Base-by-base conservation (phyloP, 345 rosid genomes). In the Eucalyptus camaldulensis region DNA sequence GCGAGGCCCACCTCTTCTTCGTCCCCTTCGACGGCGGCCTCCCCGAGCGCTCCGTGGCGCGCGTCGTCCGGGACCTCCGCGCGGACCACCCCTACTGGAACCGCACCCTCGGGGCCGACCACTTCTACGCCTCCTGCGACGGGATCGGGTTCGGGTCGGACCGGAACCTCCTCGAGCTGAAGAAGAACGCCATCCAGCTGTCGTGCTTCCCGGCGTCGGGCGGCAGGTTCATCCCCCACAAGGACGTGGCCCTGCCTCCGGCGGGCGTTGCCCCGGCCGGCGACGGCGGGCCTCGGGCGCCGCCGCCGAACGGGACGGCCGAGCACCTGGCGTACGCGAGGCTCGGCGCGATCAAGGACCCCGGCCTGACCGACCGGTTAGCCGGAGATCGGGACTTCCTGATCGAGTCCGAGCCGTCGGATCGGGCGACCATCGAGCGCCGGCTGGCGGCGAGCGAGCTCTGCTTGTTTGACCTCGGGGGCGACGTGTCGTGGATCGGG, bases 101-200 rank as follows among this genome's bases (percentile, higher is more conserved):
- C 89, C 93, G 96, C 24, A 93, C 95, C 11, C 95, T 95, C 44
- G 96, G 96, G 19, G 93, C 96, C 86, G 96, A 95, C 88, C 96
- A 95, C 65, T 93, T 94, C 86, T 94, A 86, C 65, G 80, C 93
- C 88, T 94, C 94, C 10, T 89, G 94, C 49, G 17, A 89, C 47
- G 94, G 95, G 19, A 88, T 95, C 31, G 90, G 90, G 29, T 93
- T 90, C 88, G 89, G 86, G 14, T 88, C 94, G 7, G 93, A 94
- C 88, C 93, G 97, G 62, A 94, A 93, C 49, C 90, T 93, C 76
- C 88, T 94, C 67, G 96, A 95, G 90, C 67, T 95, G 85, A 95
- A 94, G 94, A 95, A 95, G 87, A 95, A 95, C 90, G 92, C 97
- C 44, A n/a, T 95, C 81, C 95, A 93, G 92, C 85, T 95, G 89